These are phyloP conservation scores for Globisporangium camurandrum DNA, from an alignment of 352 stramenopile genomes.

Conservation along the genomic window DNA sequence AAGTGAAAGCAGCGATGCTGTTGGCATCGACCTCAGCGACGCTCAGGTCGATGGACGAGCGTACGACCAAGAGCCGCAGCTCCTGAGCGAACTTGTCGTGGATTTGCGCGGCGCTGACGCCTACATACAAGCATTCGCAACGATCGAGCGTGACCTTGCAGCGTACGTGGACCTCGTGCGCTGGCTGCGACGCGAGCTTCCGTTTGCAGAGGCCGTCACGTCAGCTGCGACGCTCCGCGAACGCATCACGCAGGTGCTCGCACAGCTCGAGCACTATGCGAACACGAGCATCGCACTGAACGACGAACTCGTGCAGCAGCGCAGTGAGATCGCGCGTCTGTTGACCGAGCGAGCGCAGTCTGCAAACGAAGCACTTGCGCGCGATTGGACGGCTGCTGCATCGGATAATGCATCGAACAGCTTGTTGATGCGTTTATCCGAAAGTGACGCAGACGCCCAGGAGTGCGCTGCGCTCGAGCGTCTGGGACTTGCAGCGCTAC, in stretches of 20 bases:
- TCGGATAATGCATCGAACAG: too few species aligned
- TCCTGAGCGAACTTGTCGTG: too few species aligned
- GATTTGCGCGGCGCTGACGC: constrained; percentile 4
- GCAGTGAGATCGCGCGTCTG: constrained; percentile 9
- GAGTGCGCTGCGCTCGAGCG: background rate
- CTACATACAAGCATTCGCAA: constrained; percentile 17
- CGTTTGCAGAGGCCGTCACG: constrained; percentile 21
- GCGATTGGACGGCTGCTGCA: background rate
- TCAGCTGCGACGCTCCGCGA: constrained; percentile 20
- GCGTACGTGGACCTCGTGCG: constrained; percentile 16
- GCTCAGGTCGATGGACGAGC: too few species aligned
- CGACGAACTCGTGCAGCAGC: constrained; percentile 4
- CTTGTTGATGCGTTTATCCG: background rate
- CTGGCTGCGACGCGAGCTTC: constrained; percentile 24
- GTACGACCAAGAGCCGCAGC: too few species aligned
- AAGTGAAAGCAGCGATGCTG: too few species aligned
- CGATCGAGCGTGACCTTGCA: constrained; percentile 19
- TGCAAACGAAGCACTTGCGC: background rate
- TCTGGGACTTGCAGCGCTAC: background rate
- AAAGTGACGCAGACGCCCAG: background rate
- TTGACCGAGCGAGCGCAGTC: constrained; percentile 14
- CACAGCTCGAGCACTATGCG: constrained; percentile 20
- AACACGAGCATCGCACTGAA: constrained; percentile 14
- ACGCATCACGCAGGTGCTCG: constrained; percentile 16
- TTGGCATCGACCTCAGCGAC: too few species aligned